Percentiles rank a stretch among this genome's conserved stretches.
Conservation (phyloP, 2,329 filamentous ascomycete species). For the Diaporthe australafricana region DNA sequence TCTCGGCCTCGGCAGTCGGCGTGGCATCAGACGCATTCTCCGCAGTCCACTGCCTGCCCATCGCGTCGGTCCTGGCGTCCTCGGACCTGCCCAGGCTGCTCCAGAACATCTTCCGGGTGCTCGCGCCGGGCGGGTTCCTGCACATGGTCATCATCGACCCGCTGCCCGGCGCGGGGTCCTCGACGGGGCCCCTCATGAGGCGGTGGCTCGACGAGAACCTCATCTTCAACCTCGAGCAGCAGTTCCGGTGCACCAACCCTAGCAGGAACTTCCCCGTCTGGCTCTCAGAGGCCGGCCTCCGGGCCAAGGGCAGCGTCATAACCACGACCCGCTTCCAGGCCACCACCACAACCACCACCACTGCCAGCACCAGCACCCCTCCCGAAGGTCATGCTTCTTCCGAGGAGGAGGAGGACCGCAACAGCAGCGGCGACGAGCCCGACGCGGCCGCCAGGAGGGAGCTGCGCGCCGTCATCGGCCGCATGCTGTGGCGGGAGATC, state of each 20-base stretch:
- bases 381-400: too few relatives aligned
- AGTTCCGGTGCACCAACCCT: slow-evolving; percentile 70
- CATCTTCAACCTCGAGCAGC: slow-evolving; percentile 67
- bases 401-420: slow-evolving; percentile 35
- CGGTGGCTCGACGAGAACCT: slow-evolving; percentile 73
- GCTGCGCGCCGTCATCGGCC: slow-evolving; percentile 63
- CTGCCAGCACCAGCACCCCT: too few relatives aligned
- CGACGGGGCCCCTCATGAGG: slow-evolving; percentile 67
- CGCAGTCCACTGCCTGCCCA: slow-evolving; percentile 62
- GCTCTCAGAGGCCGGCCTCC: slow-evolving; percentile 66
- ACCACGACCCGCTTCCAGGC: slow-evolving; percentile 64
- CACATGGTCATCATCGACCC: slow-evolving; percentile 74
- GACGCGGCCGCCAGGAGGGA: slow-evolving; percentile 36
- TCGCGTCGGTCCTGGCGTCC: slow-evolving; percentile 68
- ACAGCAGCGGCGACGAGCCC: slow-evolving; percentile 36
- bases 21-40: slow-evolving; percentile 58
- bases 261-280: slow-evolving; percentile 68
- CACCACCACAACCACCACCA: slow-evolving; percentile 41
- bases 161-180: slow-evolving; percentile 64
- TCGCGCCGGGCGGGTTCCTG: slow-evolving; percentile 66
- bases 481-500: slow-evolving; percentile 70
- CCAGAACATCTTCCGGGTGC: slow-evolving; percentile 65
- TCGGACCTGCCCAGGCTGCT: slow-evolving; percentile 68
- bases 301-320: slow-evolving; percentile 58
- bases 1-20: slow-evolving; percentile 50